Base-by-base conservation (phyloP, 192 early-diverging fungal species). In the Chytriomyces confervae region DNA sequence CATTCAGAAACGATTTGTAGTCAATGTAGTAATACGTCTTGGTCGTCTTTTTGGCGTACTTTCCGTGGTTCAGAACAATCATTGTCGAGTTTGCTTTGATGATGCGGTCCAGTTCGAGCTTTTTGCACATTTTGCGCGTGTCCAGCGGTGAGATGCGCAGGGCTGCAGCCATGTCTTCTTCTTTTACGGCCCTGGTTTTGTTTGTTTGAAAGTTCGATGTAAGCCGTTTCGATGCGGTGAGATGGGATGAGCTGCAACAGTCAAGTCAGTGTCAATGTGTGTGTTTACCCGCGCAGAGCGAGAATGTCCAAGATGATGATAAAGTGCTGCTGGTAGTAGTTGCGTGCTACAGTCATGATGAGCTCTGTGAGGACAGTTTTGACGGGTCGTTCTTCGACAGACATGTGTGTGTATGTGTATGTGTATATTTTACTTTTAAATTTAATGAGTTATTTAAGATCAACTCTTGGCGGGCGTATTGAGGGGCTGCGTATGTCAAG, bases 1-100 rank as follows among this genome's bases (percentile, higher is more conserved):
- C 95, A 74, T 96, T 92, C 0, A 98, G 93, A 83, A 96, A 94
- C n/a, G 91, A 87, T 78, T 93, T 94, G 85, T 96, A 96, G 84
- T 98, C 96, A 11, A 98, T 86, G 79, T 94, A 95, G 81, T 94
- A 96, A 69, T 79, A 80, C 11, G 79, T 67, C 47, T 73, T 16
- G 44, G 50, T 75, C 23, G 76, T 69, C 60, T 77, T 79, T 36
- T 80, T 67, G n/a, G 78, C 77, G 70, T 78, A 70, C 27, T 69
- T 66, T 69, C 46, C 53, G 50, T 82, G 76, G 24, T 76, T 57
- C 18, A 74, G 48, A 36, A 49, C 72, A 3, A 20, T 47, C 23
- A 49, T 45, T 29, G 24, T 53, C 18, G 74, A 61, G 7, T 70
- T 47, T 7, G 71, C 50, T 82, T 91, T 92, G 66, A 97, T 82